Evolutionary conservation across 345 rosid genomes (phyloP).

Genomic region (Eucalyptus tenuipes): DNA sequence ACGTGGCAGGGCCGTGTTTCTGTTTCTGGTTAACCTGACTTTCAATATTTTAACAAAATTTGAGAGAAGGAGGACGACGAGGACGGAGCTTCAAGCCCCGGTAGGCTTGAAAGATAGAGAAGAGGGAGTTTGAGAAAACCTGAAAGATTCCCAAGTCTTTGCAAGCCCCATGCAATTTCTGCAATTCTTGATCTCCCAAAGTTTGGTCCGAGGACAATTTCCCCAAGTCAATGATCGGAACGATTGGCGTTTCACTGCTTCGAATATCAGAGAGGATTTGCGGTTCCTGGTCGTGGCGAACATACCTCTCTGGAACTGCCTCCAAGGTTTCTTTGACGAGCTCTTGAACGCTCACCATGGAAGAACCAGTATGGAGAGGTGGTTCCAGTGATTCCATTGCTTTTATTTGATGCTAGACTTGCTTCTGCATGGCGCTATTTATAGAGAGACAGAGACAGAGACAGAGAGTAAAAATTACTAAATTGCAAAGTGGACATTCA

Average conservation of each 20-base stretch:
- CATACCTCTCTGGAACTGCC: conserved; percentile 1
- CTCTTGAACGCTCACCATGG: conserved; percentile 9
- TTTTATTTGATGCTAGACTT: not conserved
- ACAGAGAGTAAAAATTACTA: not conserved
- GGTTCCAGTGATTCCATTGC: not conserved
- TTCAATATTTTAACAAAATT: not conserved
- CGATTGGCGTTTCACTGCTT: not conserved
- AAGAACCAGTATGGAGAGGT: not conserved
- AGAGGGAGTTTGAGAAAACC: not conserved
- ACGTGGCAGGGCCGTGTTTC: not conserved
- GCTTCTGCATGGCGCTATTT: not conserved
- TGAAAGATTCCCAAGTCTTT: conserved; percentile 10
- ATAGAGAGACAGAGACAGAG: not conserved
- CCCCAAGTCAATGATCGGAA: not conserved
- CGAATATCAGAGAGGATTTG: not conserved
- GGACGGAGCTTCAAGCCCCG: not conserved
- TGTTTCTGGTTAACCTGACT: not conserved
- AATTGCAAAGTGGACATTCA: not conserved
- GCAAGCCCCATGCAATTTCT: conserved; percentile 2
- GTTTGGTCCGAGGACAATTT: not conserved
- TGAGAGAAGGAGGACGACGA: not conserved
- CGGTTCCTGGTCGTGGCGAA: not conserved
- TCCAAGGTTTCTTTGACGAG: not conserved
- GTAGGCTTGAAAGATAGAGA: not conserved
- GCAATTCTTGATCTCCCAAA: not conserved